Conservation (phyloP, 2,329 filamentous ascomycete genomes). For the Lachnellula cervina region DNA sequence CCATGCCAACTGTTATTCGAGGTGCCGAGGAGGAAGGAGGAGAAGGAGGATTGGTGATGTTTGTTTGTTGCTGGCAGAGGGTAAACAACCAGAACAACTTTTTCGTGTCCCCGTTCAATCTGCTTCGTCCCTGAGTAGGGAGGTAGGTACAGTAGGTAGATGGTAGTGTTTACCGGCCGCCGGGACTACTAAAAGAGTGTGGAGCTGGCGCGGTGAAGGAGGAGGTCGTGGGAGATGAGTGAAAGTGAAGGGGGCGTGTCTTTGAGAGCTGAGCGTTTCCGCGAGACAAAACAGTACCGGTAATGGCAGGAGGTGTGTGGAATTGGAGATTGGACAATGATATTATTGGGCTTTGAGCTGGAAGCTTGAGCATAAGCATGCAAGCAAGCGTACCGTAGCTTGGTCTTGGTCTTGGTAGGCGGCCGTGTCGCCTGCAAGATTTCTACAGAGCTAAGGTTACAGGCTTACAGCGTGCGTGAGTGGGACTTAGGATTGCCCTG, state of each 20-base stretch:
- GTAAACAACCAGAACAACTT: constrained; percentile 6
- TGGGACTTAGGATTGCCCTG: too few relatives aligned
- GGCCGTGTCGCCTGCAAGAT: too few relatives aligned
- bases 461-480: too few relatives aligned
- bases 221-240: background rate
- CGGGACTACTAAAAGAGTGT: background rate
- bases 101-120: background rate
- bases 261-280: background rate
- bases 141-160: background rate
- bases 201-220: background rate
- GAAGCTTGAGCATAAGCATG: background rate
- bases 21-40: constrained; percentile 1
- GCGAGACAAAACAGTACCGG: background rate
- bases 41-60: constrained; percentile 4
- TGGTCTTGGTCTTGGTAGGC: background rate
- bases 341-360: background rate
- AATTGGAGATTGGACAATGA: background rate
- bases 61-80: background rate
- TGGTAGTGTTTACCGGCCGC: background rate
- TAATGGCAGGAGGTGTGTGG: background rate
- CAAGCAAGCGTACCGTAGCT: background rate
- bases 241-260: background rate
- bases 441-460: too few relatives aligned
- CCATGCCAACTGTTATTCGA: constrained; percentile 22
- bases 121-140: background rate